phyloP scores from a whole-genome alignment of 768 basidiomycete species.

The Podaxis sp. region DNA sequence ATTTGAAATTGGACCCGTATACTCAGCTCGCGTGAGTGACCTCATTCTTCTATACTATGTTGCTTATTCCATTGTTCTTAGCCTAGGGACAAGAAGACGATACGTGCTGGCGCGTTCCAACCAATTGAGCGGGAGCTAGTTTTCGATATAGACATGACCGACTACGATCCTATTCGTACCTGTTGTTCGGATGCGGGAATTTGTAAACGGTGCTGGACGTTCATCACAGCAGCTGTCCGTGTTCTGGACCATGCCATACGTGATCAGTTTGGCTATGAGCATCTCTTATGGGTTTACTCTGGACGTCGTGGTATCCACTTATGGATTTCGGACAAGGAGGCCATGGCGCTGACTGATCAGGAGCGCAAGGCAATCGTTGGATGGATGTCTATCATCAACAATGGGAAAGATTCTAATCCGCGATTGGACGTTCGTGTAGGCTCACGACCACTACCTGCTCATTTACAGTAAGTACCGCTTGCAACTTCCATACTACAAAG shows the following conservation, averaged over 20 bases:
- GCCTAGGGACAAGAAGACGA: constrained; percentile 89
- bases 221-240: constrained; percentile 89
- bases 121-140: constrained; percentile 90
- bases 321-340: constrained; percentile 91
- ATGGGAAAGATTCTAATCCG: constrained; percentile 78
- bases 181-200: constrained; percentile 92
- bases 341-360: constrained; percentile 89
- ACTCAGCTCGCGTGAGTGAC: constrained; percentile 72
- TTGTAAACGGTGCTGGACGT: constrained; percentile 92
- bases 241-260: constrained; percentile 79
- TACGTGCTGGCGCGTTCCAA: constrained; percentile 62
- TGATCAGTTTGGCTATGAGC: constrained; percentile 87
- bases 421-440: constrained; percentile 70
- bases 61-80: constrained; percentile 26
- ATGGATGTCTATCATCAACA: constrained; percentile 81
- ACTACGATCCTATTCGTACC: constrained; percentile 93
- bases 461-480: constrained; percentile 53
- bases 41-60: background rate
- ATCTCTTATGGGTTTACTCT: constrained; percentile 97
- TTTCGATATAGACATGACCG: constrained; percentile 99
- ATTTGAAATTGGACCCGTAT: constrained; percentile 97
- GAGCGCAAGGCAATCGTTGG: constrained; percentile 84
- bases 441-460: constrained; percentile 61
- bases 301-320: constrained; percentile 97
- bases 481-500: background rate